Evolutionary conservation across 495 filamentous ascomycete genomes (phyloP).

Genomic region (Podospora fimiseda): DNA sequence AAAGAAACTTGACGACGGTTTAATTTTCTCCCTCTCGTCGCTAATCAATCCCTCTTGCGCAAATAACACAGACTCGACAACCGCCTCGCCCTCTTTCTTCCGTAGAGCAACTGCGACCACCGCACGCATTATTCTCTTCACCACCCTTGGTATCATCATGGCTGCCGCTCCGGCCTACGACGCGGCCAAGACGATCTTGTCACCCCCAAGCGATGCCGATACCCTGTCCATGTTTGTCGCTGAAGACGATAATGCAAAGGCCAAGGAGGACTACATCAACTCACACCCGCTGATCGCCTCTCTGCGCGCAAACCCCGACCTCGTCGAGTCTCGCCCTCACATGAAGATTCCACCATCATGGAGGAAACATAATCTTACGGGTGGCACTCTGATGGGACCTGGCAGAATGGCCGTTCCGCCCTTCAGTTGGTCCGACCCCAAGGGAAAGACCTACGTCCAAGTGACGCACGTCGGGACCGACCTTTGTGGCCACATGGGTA

Average conservation of each 20-base stretch:
- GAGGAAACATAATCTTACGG: constrained; percentile 71
- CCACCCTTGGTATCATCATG: constrained; percentile 49
- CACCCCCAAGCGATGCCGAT: constrained; percentile 62
- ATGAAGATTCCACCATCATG: constrained; percentile 67
- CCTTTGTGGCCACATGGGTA: constrained; percentile 85
- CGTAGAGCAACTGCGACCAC: constrained; percentile 25
- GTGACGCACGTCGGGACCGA: constrained; percentile 74
- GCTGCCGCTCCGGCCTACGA: constrained; percentile 41
- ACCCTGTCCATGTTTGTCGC: constrained; percentile 62
- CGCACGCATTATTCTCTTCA: constrained; percentile 38
- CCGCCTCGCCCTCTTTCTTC: constrained; percentile 14
- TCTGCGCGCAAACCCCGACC: constrained; percentile 61
- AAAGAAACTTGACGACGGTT: too few relatives aligned
- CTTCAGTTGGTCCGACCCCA: constrained; percentile 62
- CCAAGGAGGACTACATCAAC: constrained; percentile 66
- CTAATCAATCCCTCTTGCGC: background rate
- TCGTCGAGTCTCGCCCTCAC: constrained; percentile 76
- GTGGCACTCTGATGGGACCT: constrained; percentile 68
- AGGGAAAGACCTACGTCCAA: constrained; percentile 64
- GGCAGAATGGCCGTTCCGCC: constrained; percentile 80
- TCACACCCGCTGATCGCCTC: constrained; percentile 62
- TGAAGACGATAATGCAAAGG: constrained; percentile 49
- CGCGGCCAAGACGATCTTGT: constrained; percentile 40
- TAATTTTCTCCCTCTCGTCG: too few relatives aligned
- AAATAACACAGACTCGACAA: background rate